Percentiles rank a stretch among this genome's conserved stretches.
These are phyloP conservation scores for Neltuma alba DNA, from an alignment of 306 rosid species.

Conservation along the genomic window DNA sequence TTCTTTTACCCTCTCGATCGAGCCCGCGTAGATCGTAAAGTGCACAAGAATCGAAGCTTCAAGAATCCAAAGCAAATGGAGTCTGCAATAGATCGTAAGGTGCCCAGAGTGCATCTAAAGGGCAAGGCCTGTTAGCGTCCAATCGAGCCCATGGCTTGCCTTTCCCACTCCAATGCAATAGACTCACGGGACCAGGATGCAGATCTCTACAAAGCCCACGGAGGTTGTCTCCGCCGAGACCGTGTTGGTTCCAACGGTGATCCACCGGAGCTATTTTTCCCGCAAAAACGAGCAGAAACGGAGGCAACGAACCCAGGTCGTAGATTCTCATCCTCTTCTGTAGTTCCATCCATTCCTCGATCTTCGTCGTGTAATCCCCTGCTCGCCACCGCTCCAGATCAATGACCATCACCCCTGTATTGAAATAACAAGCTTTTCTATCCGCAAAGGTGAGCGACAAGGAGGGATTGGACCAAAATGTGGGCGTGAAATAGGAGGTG, in stretches of 20 bases:
- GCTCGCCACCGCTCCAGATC: slow-evolving; percentile 78
- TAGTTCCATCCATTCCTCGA: slow-evolving; percentile 85
- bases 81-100: slow-evolving; percentile 77
- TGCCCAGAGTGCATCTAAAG: slow-evolving; percentile 84
- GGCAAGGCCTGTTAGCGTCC: slow-evolving; percentile 75
- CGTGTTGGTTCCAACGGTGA: slow-evolving; percentile 96
- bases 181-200: slow-evolving; percentile 86
- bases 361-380: slow-evolving; percentile 68
- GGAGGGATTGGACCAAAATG: slow-evolving; percentile 87
- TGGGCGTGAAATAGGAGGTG: slow-evolving; percentile 70
- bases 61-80: slow-evolving; percentile 81
- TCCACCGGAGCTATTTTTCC: slow-evolving; percentile 77
- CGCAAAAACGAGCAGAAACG: slow-evolving; percentile 82
- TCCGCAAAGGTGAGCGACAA: slow-evolving; percentile 66
- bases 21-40: neutral
- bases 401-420: slow-evolving; percentile 97
- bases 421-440: slow-evolving; percentile 75
- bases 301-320: slow-evolving; percentile 86
- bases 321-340: slow-evolving; percentile 81
- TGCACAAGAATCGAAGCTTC: neutral
- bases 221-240: slow-evolving; percentile 87
- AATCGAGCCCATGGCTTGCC: slow-evolving; percentile 93
- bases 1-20: neutral
- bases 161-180: slow-evolving; percentile 93
- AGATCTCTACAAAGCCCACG: slow-evolving; percentile 78